Base-by-base conservation (phyloP, 1,139 yeast genomes). In the Wickerhamiella pararugosa region DNA sequence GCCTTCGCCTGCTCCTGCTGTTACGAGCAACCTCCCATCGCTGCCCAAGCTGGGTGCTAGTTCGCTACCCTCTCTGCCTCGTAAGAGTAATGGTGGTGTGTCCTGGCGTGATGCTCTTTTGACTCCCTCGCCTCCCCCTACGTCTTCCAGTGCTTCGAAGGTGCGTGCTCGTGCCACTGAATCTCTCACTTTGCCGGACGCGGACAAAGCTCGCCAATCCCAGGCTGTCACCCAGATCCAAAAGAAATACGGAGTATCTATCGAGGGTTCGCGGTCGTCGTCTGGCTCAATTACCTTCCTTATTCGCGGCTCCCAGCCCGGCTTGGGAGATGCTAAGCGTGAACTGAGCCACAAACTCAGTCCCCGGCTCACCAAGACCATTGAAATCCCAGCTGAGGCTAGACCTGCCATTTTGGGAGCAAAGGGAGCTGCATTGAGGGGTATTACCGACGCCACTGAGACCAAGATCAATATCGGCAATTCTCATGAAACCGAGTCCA, bases 361-460 rank as follows among this genome's bases (percentile, higher is more conserved):
- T 33, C 79, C 79, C 26, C 57, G 55, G 49, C 74, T 82, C 43
- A 65, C 65, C 10, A 64, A 73, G 40, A 62, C 68, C 34, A 72
- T 90, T 57, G 62, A 68, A 37, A 75, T 90, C 45, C 97, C 98
- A 34, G 73, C 90, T 27, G 73, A 74, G 52, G 71, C 84, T 43
- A 75, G 94, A 60, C 72, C 94, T 4, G 72, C 75, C 45, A 74
- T 92, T 49, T 86, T 92, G 63, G 99, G 99, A 45, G 73, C 90
- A 38, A 82, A 79, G 60, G 99, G 98, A 56, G 72, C 72, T 51
- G 80, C 70, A 49, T 73, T 92, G 61, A 81, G 76, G 57, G 86
- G 90, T 46, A 82, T 92, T 52, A 70, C 81, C 44, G 79, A 71
- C 44, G 68, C 73, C 39, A 71, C 81, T 48, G 81, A 75, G 43